phyloP scores from a whole-genome alignment of 2,329 filamentous ascomycete genomes.

The Ascochyta rabiei region DNA sequence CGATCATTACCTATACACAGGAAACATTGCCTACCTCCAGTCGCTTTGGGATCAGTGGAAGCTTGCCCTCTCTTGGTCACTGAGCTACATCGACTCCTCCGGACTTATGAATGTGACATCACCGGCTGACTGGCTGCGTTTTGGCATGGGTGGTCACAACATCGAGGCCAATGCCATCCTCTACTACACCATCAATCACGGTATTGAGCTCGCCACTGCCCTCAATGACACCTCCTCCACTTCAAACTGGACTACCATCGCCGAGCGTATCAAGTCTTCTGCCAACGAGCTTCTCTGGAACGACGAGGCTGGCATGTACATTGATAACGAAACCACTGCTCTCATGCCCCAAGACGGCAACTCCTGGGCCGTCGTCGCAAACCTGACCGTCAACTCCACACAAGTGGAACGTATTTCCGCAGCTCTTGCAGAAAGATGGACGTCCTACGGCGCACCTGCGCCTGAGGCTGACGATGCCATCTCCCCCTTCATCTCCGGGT shows the following conservation, averaged over 20 bases:
- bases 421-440: conserved; percentile 47
- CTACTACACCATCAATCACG: conserved; percentile 60
- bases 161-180: conserved; percentile 56
- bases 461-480: conserved; percentile 55
- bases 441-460: conserved; percentile 54
- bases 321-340: conserved; percentile 59
- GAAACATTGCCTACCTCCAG: conserved; percentile 49
- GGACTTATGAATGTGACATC: conserved; percentile 56
- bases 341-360: conserved; percentile 58
- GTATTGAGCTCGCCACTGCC: conserved; percentile 58
- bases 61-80: conserved; percentile 51
- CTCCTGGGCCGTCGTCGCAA: conserved; percentile 50
- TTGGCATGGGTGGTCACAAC: conserved; percentile 59
- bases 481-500: conserved; percentile 56
- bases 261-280: conserved; percentile 51
- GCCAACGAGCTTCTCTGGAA: conserved; percentile 60
- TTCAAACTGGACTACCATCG: conserved; percentile 50
- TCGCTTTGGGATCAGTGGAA: conserved; percentile 54
- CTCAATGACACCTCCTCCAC: conserved; percentile 52
- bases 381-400: conserved; percentile 41
- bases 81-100: conserved; percentile 51
- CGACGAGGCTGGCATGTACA: conserved; percentile 56
- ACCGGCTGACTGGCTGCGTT: conserved; percentile 55
- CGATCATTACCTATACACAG: conserved; percentile 54
- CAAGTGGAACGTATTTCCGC: conserved; percentile 42